These are phyloP conservation scores for Cryptococcus deneoformans DNA, from an alignment of 1,284 basidiomycete species.

Conservation along the genomic window DNA sequence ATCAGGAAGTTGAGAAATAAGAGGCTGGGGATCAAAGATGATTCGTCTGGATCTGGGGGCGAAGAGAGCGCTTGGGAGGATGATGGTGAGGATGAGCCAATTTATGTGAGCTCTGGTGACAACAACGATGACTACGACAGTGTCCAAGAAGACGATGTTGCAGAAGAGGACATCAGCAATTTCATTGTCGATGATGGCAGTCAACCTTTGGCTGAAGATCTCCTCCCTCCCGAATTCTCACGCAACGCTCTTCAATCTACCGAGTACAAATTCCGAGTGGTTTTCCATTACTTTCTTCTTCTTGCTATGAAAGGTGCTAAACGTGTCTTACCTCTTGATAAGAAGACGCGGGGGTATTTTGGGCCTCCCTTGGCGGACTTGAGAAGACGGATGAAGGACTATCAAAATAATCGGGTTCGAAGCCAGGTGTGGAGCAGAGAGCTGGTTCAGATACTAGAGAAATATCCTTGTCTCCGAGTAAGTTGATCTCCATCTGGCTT, in stretches of 20 bases:
- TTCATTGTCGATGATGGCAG: constrained; percentile 61
- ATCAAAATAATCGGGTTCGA: constrained; percentile 67
- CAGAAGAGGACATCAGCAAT: constrained; percentile 62
- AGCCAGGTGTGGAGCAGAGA: constrained; percentile 73
- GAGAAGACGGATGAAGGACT: constrained; percentile 63
- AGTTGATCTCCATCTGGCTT: constrained; percentile 6
- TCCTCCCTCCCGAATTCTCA: constrained; percentile 65
- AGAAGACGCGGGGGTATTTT: constrained; percentile 27
- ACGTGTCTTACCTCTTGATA: constrained; percentile 21
- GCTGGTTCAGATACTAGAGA: constrained; percentile 64
- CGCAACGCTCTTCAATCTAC: constrained; percentile 63
- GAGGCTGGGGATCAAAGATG: constrained; percentile 15
- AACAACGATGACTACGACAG: constrained; percentile 23
- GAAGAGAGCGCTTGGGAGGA: constrained; percentile 45
- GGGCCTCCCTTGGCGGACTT: constrained; percentile 35
- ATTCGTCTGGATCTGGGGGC: constrained; percentile 37
- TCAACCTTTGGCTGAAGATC: constrained; percentile 1
- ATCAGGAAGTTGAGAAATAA: constrained; percentile 29
- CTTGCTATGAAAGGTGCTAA: constrained; percentile 58
- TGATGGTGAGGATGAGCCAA: constrained; percentile 14
- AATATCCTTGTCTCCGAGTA: constrained; percentile 62
- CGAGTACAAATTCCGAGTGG: constrained; percentile 53
- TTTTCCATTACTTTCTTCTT: constrained; percentile 81
- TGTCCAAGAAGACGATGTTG: constrained; percentile 18
- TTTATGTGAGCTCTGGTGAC: constrained; percentile 10